Evolutionary conservation across 2,329 filamentous ascomycete species (phyloP), one percentile per base, ranked within the genome.

Genomic region (Alternaria dauci): DNA sequence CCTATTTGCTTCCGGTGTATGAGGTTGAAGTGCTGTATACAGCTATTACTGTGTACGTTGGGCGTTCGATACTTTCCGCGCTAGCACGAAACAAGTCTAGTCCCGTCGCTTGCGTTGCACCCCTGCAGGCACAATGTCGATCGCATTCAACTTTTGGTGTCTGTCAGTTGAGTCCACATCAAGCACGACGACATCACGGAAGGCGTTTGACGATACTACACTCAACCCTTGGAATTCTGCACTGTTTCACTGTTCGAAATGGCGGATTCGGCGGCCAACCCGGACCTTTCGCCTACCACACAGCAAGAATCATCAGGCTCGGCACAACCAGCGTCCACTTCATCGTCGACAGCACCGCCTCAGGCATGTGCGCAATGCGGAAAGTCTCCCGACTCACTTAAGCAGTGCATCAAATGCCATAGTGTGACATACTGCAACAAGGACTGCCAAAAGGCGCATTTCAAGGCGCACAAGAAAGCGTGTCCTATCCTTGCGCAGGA

Each of bases 381-480:
- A 25, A 69, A 71, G 36, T 60, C 66, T 0, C 43, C 66, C 2
- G 61, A 63, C 2, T 34, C 65, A 2, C 69, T 80, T 34, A 80
- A 78, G 58, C 70, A 76, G 44, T 81, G 79, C 65, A 73, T 69
- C 18, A 76, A 77, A 56, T 81, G 79, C 63, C 76, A 80, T 58
- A 78, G 72, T 53, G 72, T 76, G 14, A 55, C 62, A 7, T 81
- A 81, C 66, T 81, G 79, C 67, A 75, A 70, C 8, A 77, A 79
- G 23, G 77, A 80, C 30, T 81, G 78, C 68, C 78, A 78, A 57
- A 80, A 80, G 63, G 74, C 75, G 23, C 70, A 72, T 30, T 75
- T 74, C 62, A 80, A 80, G 57, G 63, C 71, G 42, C 79, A 81
- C 66, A 81, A 81, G 70, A 80, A 79, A 59, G 71, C 73, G 34